Percentiles rank a stretch among this genome's conserved stretches.
phyloP scores from a whole-genome alignment of 2,329 filamentous ascomycete species.

The Dendryphion nanum region DNA sequence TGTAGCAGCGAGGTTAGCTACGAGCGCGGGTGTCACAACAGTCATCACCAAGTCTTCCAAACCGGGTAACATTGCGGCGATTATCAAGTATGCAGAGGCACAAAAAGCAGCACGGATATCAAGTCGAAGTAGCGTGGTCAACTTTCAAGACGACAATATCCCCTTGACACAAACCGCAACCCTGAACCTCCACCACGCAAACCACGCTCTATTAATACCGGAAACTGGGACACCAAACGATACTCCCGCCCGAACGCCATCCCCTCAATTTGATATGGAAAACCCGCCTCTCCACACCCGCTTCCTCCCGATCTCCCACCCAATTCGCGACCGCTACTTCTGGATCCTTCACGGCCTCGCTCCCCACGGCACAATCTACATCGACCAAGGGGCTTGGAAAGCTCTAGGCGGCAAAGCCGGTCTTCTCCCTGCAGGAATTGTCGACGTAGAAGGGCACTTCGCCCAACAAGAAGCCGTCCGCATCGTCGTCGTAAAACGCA shows the following conservation, averaged over 20 bases:
- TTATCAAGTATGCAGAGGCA: conserved; percentile 76
- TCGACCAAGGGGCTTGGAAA: conserved; percentile 82
- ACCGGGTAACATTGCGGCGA: conserved; percentile 85
- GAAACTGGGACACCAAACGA: conserved; percentile 21
- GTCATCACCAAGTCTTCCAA: conserved; percentile 93
- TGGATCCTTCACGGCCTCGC: conserved; percentile 93
- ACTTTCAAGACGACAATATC: conserved; percentile 27
- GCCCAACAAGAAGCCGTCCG: conserved; percentile 90
- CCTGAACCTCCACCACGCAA: conserved; percentile 16
- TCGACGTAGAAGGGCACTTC: conserved; percentile 86
- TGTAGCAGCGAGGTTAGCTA: conserved; percentile 85
- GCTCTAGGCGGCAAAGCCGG: conserved; percentile 82
- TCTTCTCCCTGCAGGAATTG: conserved; percentile 83
- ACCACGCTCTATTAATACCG: conserved; percentile 20
- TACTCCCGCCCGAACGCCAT: conserved; percentile 27
- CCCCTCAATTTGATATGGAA: conserved; percentile 21
- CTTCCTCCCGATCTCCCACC: conserved; percentile 80
- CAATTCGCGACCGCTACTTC: conserved; percentile 91
- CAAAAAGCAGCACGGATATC: conserved; percentile 45
- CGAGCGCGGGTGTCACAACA: conserved; percentile 91
- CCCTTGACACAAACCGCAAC: conserved; percentile 19
- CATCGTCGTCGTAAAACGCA: conserved; percentile 72
- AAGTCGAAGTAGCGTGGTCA: conserved; percentile 27
- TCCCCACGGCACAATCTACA: conserved; percentile 87
- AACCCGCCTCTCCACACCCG: conserved; percentile 75